A percentile compares a stretch with the other conserved stretches of the same genome.
Conservation (phyloP, 1,284 basidiomycete genomes). For the Ceratobasidium sp. region DNA sequence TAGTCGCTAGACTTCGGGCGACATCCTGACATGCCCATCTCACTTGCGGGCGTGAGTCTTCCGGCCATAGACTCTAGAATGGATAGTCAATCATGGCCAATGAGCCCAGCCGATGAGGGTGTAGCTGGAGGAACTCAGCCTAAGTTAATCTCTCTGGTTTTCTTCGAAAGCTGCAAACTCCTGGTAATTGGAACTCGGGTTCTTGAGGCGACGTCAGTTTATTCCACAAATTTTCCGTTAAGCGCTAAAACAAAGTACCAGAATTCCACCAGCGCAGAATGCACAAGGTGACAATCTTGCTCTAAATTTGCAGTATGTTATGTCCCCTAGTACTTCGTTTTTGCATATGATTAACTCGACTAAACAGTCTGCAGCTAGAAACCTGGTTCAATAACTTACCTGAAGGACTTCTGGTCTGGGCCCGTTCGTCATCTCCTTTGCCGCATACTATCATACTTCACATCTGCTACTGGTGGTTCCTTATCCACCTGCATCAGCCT, state of each 20-base stretch:
- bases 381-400: constrained; percentile 71
- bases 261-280: no score
- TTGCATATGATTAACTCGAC: background rate
- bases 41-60: constrained; percentile 29
- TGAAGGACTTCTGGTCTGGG: constrained; percentile 62
- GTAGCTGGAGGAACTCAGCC: background rate
- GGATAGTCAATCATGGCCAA: constrained; percentile 17
- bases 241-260: background rate
- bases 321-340: background rate
- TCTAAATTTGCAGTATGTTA: background rate
- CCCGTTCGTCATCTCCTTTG: constrained; percentile 65
- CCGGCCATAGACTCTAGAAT: constrained; percentile 5
- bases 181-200: constrained; percentile 68
- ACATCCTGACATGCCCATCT: constrained; percentile 65
- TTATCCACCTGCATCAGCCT: constrained; percentile 74
- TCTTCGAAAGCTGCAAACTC: constrained; percentile 67
- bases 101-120: background rate
- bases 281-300: background rate
- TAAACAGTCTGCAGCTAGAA: constrained; percentile 61
- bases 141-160: constrained; percentile 63
- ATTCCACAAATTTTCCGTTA: no score
- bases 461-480: constrained; percentile 72
- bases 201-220: constrained; percentile 59
- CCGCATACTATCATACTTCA: constrained; percentile 76
- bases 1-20: constrained; percentile 56